These are phyloP conservation scores for Cordyceps fumosorosea DNA, from an alignment of 2,329 filamentous ascomycete species.

Conservation along the genomic window DNA sequence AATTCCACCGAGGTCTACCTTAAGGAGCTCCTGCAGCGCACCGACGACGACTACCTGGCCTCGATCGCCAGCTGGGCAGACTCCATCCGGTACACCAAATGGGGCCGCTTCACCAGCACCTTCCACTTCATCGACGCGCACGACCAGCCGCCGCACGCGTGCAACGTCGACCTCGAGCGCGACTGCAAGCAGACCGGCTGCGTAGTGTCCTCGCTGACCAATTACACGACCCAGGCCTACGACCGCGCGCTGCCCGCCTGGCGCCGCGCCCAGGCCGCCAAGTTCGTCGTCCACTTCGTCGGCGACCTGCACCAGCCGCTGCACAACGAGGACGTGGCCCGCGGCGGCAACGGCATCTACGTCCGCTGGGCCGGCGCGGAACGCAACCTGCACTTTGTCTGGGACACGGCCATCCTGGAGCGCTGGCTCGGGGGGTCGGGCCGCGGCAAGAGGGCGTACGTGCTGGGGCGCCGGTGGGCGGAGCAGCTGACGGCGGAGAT, in stretches of 20 bases:
- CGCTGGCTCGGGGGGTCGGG: conserved; percentile 50
- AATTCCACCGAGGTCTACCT: conserved; percentile 50
- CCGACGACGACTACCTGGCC: conserved; percentile 52
- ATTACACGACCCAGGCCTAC: conserved; percentile 52
- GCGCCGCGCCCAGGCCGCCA: conserved; percentile 52
- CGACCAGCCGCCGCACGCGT: conserved; percentile 51
- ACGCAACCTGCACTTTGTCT: conserved; percentile 65
- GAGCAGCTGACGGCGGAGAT: conserved; percentile 49
- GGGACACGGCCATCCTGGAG: conserved; percentile 66
- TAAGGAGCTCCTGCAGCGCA: conserved; percentile 48
- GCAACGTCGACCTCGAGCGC: conserved; percentile 50
- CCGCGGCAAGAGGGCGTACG: conserved; percentile 38
- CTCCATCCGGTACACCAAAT: conserved; percentile 57
- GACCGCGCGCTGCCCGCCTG: conserved; percentile 37
- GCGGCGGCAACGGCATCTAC: conserved; percentile 62
- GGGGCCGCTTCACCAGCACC: conserved; percentile 53
- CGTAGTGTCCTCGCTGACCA: conserved; percentile 52
- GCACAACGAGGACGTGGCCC: conserved; percentile 56
- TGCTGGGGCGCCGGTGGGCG: conserved; percentile 49
- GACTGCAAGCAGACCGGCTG: conserved; percentile 59
- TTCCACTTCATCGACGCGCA: conserved; percentile 67
- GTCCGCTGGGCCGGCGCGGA: conserved; percentile 52
- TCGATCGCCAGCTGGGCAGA: conserved; percentile 62
- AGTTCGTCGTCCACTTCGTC: conserved; percentile 63
- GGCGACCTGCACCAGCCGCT: conserved; percentile 65